Evolutionary conservation across 148 eudicot species (phyloP).

Genomic region (Nyssa sinensis): DNA sequence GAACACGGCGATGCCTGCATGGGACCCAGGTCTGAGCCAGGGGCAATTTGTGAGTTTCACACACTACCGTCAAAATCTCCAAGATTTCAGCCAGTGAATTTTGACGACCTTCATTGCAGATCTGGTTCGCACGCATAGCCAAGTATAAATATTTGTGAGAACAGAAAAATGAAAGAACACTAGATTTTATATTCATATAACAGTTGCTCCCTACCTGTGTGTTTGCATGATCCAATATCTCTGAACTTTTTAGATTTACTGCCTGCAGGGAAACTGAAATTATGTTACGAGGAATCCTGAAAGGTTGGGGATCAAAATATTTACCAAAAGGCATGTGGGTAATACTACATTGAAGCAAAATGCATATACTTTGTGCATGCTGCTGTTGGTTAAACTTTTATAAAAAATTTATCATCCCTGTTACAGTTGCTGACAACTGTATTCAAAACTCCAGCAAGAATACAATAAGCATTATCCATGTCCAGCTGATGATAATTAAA

Average conservation of each 20-base stretch:
- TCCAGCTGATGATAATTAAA: not conserved
- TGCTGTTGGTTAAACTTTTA: not conserved
- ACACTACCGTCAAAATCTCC: conserved; percentile 74
- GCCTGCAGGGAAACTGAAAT: conserved; percentile 63
- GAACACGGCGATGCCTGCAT: conserved; percentile 80
- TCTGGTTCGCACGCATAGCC: conserved; percentile 45
- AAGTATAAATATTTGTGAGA: conserved; percentile 12
- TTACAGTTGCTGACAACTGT: not conserved
- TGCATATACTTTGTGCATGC: not conserved
- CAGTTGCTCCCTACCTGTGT: conserved; percentile 51
- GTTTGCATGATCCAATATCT: conserved; percentile 70
- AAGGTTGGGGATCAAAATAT: conserved; percentile 10
- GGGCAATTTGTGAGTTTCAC: conserved; percentile 82
- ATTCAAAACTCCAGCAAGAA: not conserved
- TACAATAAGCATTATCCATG: too few species aligned
- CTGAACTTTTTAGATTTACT: conserved; percentile 84
- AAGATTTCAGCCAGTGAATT: conserved; percentile 83
- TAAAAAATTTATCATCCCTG: not conserved
- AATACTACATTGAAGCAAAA: not conserved
- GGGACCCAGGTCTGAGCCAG: conserved; percentile 99
- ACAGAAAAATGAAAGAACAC: conserved; percentile 2
- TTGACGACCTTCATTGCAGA: conserved; percentile 88
- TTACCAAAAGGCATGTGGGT: not conserved
- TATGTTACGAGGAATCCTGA: conserved; percentile 24
- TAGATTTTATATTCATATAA: conserved; percentile 4